Base-by-base conservation (phyloP, 2,329 filamentous ascomycete genomes). In the Penicillium rolfsii region DNA sequence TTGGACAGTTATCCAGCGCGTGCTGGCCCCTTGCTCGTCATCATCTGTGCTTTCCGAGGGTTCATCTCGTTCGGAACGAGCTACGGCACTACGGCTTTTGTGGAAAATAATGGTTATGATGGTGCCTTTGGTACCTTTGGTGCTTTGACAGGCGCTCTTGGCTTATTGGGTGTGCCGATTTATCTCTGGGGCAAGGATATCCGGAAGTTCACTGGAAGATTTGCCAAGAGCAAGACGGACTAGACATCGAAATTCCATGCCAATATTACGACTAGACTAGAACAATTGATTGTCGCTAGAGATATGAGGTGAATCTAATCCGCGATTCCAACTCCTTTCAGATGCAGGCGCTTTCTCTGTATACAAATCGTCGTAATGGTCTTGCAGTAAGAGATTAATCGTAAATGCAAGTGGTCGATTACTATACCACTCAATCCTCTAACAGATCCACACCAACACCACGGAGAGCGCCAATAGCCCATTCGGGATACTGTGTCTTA, bases 401-500 rank as follows among this genome's bases (percentile, higher is more conserved):
- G 16, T 50, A 38, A 24, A 40, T 28, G 19, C 22, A 26, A 26
- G 14, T 54, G n/a, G 24, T 45, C 41, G 22, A 19, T 19, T 12
- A 7, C 26, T 38, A 11, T 53, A 19, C 16, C 9, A 19, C 59
- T 60, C 66, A 71, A 35, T 74, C 67, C 36, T 66, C 76, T 69
- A 88, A 77, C 68, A 93, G 74, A 78, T 96, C 89, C 59, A 99
- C 86, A 1, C 89, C 91, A n/a, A 98, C 94, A 0, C 83, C 84
- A 62, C 79, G 83, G 64, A 99, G 77, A 6, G 95, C 92, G 54
- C 86, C 86, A 2, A 97, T 88, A 1, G 91, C 93, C 95, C 95
- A 99, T 0, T 80, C 77, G 0, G 96, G 95, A 73, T 91, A 93
- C 57, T 84, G 85, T 12, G 80, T 76, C 77, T 85, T 85, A 67